These are phyloP conservation scores for Besnoitia besnoiti DNA, from an alignment of 169 alveolate genomes.

Conservation along the genomic window DNA sequence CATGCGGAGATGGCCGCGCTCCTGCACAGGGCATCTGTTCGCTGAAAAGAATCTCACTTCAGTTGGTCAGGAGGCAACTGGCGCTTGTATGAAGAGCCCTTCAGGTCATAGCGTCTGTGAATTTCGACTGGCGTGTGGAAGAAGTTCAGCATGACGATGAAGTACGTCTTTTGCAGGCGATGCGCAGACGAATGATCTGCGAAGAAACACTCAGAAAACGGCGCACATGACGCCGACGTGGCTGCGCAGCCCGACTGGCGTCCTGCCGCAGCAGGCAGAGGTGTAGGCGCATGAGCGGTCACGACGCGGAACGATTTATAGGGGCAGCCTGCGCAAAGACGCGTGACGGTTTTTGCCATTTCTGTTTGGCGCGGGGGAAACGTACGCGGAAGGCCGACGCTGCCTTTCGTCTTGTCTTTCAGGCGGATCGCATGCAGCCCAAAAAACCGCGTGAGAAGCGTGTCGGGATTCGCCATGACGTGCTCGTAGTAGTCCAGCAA, in stretches of 20 bases:
- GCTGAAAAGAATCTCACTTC: slow-evolving; percentile 10
- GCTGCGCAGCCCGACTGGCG: not conserved
- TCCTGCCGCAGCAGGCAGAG: not conserved
- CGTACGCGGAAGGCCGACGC: slow-evolving; percentile 1
- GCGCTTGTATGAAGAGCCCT: slow-evolving; percentile 70
- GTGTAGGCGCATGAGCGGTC: no score
- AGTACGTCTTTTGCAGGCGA: slow-evolving; percentile 82
- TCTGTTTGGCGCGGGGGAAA: not conserved
- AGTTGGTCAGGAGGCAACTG: slow-evolving; percentile 66
- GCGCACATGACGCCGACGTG: not conserved
- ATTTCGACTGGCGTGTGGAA: slow-evolving; percentile 91
- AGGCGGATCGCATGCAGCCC: slow-evolving; percentile 92
- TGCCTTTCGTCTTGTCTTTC: slow-evolving; percentile 68
- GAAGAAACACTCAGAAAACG: not conserved
- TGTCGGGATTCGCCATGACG: slow-evolving; percentile 77
- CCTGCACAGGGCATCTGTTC: not conserved
- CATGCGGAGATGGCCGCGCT: no score
- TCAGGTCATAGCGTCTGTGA: slow-evolving; percentile 75
- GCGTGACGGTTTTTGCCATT: no score
- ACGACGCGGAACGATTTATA: no score
- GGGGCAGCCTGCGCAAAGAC: no score
- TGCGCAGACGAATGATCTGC: not conserved
- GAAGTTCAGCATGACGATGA: slow-evolving; percentile 96
- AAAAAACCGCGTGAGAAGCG: slow-evolving; percentile 80
- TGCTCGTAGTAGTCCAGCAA: slow-evolving; percentile 73